Conservation (phyloP, 169 alveolate species). For the Neospora caninum region DNA sequence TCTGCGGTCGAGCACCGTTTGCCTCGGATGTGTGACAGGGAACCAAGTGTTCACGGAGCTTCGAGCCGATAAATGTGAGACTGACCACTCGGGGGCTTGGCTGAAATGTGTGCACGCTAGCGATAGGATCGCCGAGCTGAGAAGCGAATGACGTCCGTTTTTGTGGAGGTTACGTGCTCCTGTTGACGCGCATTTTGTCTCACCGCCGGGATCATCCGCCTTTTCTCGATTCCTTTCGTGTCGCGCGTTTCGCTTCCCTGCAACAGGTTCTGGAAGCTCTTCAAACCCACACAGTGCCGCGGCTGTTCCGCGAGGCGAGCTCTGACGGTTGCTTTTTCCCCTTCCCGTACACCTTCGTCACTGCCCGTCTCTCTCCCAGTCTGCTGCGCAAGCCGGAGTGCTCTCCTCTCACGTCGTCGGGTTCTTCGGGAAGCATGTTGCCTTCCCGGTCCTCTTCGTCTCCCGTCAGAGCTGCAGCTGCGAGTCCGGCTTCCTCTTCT, state of each 20-base stretch:
- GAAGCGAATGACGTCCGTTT: too few relatives aligned
- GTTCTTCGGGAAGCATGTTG: not conserved
- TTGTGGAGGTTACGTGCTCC: too few relatives aligned
- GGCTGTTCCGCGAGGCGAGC: slow-evolving; percentile 58
- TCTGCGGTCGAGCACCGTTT: too few relatives aligned
- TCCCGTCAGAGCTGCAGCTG: not conserved
- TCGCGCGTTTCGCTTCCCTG: not conserved
- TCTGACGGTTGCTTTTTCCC: slow-evolving; percentile 66
- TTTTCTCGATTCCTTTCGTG: not conserved
- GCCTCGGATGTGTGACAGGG: too few relatives aligned
- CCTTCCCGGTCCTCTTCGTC: not conserved
- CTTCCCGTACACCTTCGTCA: slow-evolving; percentile 33
- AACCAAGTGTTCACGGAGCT: too few relatives aligned
- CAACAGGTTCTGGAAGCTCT: slow-evolving; percentile 56
- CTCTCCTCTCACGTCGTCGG: slow-evolving; percentile 43
- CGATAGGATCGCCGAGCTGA: too few relatives aligned
- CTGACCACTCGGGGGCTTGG: too few relatives aligned
- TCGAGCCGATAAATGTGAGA: too few relatives aligned
- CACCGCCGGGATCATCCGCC: not conserved
- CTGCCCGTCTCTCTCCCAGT: slow-evolving; percentile 14
- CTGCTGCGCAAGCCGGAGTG: slow-evolving; percentile 41
- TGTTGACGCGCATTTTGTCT: too few relatives aligned
- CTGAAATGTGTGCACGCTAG: too few relatives aligned
- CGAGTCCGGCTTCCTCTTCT: not conserved
- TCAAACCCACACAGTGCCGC: slow-evolving; percentile 47